Evolutionary conservation across 257 asterid species (phyloP), one percentile per base, ranked within the genome.

Genomic region (Jaltomata sinuosa): DNA sequence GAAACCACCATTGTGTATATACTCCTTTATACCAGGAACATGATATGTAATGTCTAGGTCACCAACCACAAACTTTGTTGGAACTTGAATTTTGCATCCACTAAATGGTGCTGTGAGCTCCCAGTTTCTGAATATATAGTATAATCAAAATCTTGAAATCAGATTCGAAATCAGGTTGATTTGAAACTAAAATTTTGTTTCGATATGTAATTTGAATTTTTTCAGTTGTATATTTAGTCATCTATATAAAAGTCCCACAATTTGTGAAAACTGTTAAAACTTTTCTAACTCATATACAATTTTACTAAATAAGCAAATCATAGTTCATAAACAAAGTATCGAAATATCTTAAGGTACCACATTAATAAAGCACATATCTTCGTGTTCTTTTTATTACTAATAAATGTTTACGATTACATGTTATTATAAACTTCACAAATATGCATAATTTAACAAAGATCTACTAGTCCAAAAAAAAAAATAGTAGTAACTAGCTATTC

Each of bases 41-140:
- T 92, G 86, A 34, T 94, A 94, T 3, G 98, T 92, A 22, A 85
- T 27, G 85, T 95, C 99, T 10, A 92, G 88, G 84, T 94, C 97
- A 21, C 99, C 98, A 25, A 95, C 96, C 5, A 95, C 89, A 87
- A 95, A 95, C 93, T 90, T 95, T 18, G 91, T 98, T 0, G 97
- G 98, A 67, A 95, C 99, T 90, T 92, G 91, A 84, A 95, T 91
- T 77, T 90, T 95, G 85, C 85, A 81, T 27, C 92, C 93, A 1
- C 93, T 88, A 92, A 92, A 94, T 2, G 96, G 79, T 38, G 97
- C 94, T 4, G 85, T 91, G 8, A 95, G 93, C 89, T 95, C 98
- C 99, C 99, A 95, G 18, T 90, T 95, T 87, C 98, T 95, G 83
- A 92, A 83, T 74, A 18, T 34, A 25, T 14, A 22, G 38, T 11